Evolutionary conservation across 2,329 filamentous ascomycete genomes (phyloP).

Genomic region (Aspergillus tamarii): DNA sequence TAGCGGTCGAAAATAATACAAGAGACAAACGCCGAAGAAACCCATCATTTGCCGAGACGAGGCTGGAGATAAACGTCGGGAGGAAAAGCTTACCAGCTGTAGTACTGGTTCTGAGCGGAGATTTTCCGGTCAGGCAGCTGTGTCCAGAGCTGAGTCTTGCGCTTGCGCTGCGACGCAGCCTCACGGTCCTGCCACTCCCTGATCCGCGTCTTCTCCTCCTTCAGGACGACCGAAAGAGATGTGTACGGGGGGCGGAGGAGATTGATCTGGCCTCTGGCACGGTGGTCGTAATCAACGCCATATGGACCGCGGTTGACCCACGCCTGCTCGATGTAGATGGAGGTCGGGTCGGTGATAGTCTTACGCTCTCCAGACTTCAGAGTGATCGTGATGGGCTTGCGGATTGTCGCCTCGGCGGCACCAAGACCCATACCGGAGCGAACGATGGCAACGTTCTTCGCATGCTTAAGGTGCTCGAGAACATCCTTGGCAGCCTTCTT

Average conservation of each 20-base stretch:
- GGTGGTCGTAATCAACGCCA: conserved; percentile 65
- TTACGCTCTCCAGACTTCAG: conserved; percentile 76
- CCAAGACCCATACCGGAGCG: conserved; percentile 81
- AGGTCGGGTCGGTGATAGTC: conserved; percentile 72
- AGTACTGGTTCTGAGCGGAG: conserved; percentile 83
- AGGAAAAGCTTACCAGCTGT: conserved; percentile 71
- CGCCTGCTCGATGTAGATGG: conserved; percentile 86
- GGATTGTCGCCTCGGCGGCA: conserved; percentile 26
- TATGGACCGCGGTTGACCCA: conserved; percentile 83
- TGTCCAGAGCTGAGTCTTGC: conserved; percentile 78
- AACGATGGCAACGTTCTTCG: conserved; percentile 78
- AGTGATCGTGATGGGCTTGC: conserved; percentile 62
- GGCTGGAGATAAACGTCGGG: neutral
- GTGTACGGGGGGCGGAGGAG: conserved; percentile 72
- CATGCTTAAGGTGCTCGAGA: conserved; percentile 75
- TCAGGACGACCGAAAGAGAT: conserved; percentile 77
- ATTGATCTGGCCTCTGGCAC: conserved; percentile 74
- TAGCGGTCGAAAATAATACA: conserved; percentile 10
- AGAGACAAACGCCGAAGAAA: conserved; percentile 1
- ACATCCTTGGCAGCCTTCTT: conserved; percentile 89
- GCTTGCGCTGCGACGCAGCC: conserved; percentile 74
- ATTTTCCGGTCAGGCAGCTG: conserved; percentile 86
- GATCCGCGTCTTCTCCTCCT: conserved; percentile 90
- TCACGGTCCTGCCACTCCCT: conserved; percentile 77
- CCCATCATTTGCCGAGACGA: neutral